Conservation (phyloP, 192 early-diverging fungal species). For the Borealophlyctis nickersoniae region DNA sequence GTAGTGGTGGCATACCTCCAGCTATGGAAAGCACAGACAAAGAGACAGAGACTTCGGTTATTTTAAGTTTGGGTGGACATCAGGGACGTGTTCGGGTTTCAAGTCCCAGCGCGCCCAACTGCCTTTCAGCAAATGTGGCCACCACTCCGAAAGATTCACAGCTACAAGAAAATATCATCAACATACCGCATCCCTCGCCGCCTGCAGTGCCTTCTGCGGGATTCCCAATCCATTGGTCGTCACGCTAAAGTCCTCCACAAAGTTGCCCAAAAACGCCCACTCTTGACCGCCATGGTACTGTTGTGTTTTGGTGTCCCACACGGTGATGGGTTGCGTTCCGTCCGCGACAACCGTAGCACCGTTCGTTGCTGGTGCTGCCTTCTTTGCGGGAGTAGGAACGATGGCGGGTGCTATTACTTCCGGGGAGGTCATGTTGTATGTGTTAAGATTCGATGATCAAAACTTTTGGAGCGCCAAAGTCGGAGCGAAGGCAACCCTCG, state of each 20-base stretch:
- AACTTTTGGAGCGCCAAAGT: no score
- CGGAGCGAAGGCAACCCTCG: no score
- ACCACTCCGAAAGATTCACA: background rate
- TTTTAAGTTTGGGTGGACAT: background rate
- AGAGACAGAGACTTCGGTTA: background rate
- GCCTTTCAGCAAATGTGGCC: background rate
- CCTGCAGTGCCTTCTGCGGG: conserved; percentile 68
- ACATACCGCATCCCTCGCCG: conserved; percentile 65
- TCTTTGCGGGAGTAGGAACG: no score
- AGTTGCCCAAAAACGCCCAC: conserved; percentile 73
- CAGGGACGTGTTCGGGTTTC: background rate
- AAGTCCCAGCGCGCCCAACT: background rate
- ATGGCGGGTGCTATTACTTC: no score
- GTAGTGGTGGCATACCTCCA: conserved; percentile 76
- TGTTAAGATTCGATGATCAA: no score
- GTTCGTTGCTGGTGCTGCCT: background rate
- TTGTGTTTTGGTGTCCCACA: conserved; percentile 86
- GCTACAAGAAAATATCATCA: no score
- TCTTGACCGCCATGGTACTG: conserved; percentile 84
- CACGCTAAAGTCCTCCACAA: conserved; percentile 89
- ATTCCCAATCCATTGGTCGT: conserved; percentile 87
- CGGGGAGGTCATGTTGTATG: no score
- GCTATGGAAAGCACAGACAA: background rate
- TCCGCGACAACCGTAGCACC: background rate
- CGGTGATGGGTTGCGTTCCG: background rate